Evolutionary conservation across 441 rosid genomes (phyloP).

Genomic region (Rhodomyrtus psidioides): DNA sequence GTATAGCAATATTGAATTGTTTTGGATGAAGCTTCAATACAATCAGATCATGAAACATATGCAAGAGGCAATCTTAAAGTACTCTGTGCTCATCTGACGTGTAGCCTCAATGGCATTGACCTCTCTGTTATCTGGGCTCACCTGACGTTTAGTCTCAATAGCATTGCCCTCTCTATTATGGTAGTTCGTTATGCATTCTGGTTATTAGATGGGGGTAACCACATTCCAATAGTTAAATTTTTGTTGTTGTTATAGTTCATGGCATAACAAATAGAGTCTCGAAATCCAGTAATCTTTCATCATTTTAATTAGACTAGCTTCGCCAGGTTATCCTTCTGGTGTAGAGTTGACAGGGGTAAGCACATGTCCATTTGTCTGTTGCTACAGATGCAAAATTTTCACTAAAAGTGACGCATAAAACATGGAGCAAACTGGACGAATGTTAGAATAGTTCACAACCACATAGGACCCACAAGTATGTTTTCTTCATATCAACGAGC

Average conservation of each 20-base stretch:
- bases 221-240: neutral
- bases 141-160: neutral
- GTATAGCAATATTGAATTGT: constrained; percentile 18
- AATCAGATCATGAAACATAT: neutral
- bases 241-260: neutral
- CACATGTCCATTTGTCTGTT: neutral
- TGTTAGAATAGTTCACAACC: neutral
- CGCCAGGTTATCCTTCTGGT: neutral
- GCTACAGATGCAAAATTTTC: neutral
- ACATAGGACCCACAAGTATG: neutral
- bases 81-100: neutral
- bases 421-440: neutral
- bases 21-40: neutral
- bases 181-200: neutral
- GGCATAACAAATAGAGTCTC: neutral
- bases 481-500: neutral
- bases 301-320: neutral
- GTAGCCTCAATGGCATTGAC: neutral
- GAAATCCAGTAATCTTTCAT: neutral
- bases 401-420: neutral
- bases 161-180: neutral
- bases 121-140: neutral
- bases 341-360: neutral
- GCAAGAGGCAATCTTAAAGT: neutral
- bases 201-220: neutral